Conservation (phyloP, 305 asterid species). For the Lippia alba region DNA sequence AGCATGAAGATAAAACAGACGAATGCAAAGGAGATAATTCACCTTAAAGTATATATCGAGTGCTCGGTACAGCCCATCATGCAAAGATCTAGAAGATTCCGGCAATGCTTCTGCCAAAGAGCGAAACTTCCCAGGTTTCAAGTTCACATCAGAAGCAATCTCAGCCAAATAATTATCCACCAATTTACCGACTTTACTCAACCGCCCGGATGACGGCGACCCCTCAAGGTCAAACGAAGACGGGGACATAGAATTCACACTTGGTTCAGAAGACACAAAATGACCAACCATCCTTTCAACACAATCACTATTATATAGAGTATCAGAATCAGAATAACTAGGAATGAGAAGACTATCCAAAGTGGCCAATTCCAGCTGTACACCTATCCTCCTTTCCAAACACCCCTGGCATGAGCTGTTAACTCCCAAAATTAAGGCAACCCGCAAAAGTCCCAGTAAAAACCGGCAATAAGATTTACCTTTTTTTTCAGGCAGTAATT, state of each 20-base stretch:
- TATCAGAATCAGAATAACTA: conserved; percentile 84
- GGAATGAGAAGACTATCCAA: conserved; percentile 86
- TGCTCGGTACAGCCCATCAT: conserved; percentile 94
- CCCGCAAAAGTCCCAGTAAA: conserved; percentile 80
- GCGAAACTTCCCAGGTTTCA: conserved; percentile 80
- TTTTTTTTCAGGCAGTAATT: conserved; percentile 78
- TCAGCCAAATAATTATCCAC: conserved; percentile 87
- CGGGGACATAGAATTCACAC: conserved; percentile 49
- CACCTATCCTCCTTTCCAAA: conserved; percentile 79
- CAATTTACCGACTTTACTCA: conserved; percentile 77
- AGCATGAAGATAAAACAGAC: background rate
- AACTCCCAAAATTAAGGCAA: conserved; percentile 82
- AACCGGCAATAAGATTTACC: conserved; percentile 86
- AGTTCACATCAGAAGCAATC: conserved; percentile 91
- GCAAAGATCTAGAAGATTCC: conserved; percentile 83
- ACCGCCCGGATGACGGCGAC: conserved; percentile 64
- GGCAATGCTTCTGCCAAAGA: conserved; percentile 83
- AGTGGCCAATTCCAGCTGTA: conserved; percentile 85
- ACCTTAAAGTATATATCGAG: conserved; percentile 91
- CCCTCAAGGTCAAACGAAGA: conserved; percentile 56
- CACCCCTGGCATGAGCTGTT: conserved; percentile 59
- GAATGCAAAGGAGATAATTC: conserved; percentile 19
- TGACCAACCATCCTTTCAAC: conserved; percentile 74
- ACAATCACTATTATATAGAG: conserved; percentile 79
- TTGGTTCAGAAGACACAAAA: conserved; percentile 67